Base-by-base conservation (phyloP, 805 yeast species). In the Hanseniaspora nectarophila region DNA sequence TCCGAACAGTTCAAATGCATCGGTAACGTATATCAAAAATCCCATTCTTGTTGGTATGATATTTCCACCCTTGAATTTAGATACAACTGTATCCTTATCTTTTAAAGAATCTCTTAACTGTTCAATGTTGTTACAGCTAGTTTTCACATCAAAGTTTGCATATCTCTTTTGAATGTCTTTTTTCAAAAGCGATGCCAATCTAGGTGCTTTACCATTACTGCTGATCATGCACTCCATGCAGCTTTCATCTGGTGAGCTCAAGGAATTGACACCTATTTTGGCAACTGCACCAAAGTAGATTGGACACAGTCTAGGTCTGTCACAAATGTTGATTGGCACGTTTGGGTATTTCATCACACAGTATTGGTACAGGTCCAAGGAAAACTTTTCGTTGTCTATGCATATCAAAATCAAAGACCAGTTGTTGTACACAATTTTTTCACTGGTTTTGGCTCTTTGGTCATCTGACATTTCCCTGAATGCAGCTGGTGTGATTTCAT, bases 271-370 rank as follows among this genome's bases (percentile, higher is more conserved):
- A 12, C 56, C 62, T 9, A 60, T 49, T n/a, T 56, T 58, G 10
- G 61, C 50, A 43, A 65, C 63, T 21, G 68, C 65, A 7, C 70
- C 70, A 53, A 66, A 66, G 48, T 62, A 65, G 21, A 64, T 61
- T 50, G 64, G 67, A 55, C 70, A 66, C 16, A 64, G 45, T 2
- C 61, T 60, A 9, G 68, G 68, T 15, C 62, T 61, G 46, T 66
- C 70, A 7, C 69, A 68, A 9, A 66, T 67, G 45, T 66, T 66
- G n/a, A 66, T 59, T 50, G 61, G 43, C 39, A 63, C 65, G 24
- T 59, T 60, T 7, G 55, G 48, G 33, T 60, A 62, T 16, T 45
- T 48, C 12, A 43, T 16, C 26, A 60, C 60, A 5, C 59, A 56
- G 26, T 60, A 57, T 7, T 56, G 50, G 46, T 61, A 63, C 1